Evolutionary conservation across 495 filamentous ascomycete species (phyloP), one percentile per base, ranked within the genome.

Genomic region (Lophiostoma macrostomum): DNA sequence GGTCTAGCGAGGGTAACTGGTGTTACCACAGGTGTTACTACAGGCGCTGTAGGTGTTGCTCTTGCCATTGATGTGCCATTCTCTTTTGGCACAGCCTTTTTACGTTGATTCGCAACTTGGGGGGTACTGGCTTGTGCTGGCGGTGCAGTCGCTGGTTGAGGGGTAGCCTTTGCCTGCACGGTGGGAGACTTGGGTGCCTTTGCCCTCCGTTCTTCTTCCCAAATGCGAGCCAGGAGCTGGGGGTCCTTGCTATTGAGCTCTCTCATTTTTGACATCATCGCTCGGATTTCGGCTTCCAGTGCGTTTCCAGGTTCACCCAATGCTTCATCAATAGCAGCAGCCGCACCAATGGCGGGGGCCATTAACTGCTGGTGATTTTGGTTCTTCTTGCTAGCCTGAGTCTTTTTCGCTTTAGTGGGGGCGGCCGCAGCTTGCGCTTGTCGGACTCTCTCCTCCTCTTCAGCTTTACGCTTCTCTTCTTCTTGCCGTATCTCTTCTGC

Each of bases 231-330:
- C 10, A 73, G 54, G 25, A 73, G 54, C 10, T 58, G 57, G 1
- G 70, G 70, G 48, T 71, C 64, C 47, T 68, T 67, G 16, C 52
- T 50, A 39, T 71, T 70, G 29, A 69, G 56, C 47, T 72, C 64
- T n/a, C 68, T 52, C 67, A 72, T 68, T 35, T 72, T 72, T 18
- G 57, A 44, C 55, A 72, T 67, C 68, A 71, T 64, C 0, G 62
- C 67, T 13, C 65, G 50, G 45, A 72, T 69, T 50, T 64, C 45
- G 1, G 50, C 38, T 42, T 64, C 60, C 3, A 60, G 30, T 20
- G 12, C 38, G 7, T 4, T 25, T 7, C 19, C 28, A 10, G 22
- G 4, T 3, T 38, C 45, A n/a, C 37, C 31, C 12, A 27, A 40
- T 1, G 36, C 18, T 14, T 29, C 43, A 3, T n/a, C 43, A 11